Evolutionary conservation across 2,329 filamentous ascomycete genomes (phyloP).

Genomic region (Ceratocystis papillata): DNA sequence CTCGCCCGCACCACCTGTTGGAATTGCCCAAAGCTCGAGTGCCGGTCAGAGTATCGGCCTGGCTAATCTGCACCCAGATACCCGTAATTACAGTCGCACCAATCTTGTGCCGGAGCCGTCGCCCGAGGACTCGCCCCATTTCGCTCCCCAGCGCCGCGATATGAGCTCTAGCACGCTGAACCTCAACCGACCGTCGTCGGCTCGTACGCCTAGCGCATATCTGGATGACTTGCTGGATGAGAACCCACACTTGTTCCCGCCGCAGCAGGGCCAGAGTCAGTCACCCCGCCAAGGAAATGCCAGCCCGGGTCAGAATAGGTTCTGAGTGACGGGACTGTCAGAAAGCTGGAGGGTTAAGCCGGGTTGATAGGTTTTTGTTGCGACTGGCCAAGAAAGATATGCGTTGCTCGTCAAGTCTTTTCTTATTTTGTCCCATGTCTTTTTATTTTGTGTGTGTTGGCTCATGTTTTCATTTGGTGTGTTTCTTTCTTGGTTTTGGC

Average conservation of each 20-base stretch:
- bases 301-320: constrained; percentile 4
- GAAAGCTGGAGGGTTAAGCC: not conserved
- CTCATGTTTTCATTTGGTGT: not conserved
- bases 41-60: constrained; percentile 46
- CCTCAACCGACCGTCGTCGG: constrained; percentile 44
- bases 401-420: no score
- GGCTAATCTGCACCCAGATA: constrained; percentile 50
- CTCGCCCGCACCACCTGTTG: constrained; percentile 37
- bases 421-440: not conserved
- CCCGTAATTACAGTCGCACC: constrained; percentile 38
- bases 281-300: constrained; percentile 10
- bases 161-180: constrained; percentile 57
- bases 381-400: no score
- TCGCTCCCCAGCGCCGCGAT: constrained; percentile 38
- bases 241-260: constrained; percentile 45
- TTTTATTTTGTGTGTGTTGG: not conserved
- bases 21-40: constrained; percentile 29
- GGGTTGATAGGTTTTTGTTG: no score
- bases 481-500: not conserved
- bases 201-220: constrained; percentile 75
- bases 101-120: constrained; percentile 38
- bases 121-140: constrained; percentile 55
- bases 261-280: constrained; percentile 16
- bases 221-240: constrained; percentile 82
- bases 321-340: not conserved